Percentiles rank a stretch among this genome's conserved stretches.
phyloP scores from a whole-genome alignment of 164 flowering plant genomes.

The Cinnamomum micranthum region DNA sequence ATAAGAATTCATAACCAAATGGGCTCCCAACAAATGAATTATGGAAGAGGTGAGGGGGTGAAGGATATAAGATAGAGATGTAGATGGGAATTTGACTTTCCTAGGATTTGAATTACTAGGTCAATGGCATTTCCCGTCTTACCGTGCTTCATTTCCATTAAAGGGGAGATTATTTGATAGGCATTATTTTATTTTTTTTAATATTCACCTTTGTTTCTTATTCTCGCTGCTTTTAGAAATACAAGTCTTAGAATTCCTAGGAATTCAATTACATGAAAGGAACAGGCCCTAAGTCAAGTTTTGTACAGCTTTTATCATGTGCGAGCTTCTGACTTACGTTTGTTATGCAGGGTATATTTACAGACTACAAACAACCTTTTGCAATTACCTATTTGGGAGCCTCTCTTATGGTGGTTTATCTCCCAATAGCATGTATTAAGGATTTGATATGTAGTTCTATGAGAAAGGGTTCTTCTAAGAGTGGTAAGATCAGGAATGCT shows the following conservation, averaged over 20 bases:
- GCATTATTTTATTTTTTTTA: background rate
- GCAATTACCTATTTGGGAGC: conserved; percentile 58
- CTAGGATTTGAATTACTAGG: too few species aligned
- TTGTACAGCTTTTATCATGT: background rate
- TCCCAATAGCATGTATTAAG: conserved; percentile 48
- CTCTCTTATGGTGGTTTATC: conserved; percentile 56
- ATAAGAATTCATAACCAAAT: too few species aligned
- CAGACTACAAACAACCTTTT: conserved; percentile 57
- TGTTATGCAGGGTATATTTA: conserved; percentile 49
- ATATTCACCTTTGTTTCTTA: background rate
- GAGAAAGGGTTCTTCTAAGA: conserved; percentile 4
- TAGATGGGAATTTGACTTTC: too few species aligned
- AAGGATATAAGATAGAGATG: too few species aligned
- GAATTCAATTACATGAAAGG: too few species aligned
- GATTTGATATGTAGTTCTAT: conserved; percentile 34
- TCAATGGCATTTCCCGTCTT: too few species aligned
- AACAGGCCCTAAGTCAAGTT: too few species aligned
- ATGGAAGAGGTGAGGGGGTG: too few species aligned
- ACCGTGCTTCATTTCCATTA: too few species aligned
- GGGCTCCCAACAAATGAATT: too few species aligned
- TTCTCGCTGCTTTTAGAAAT: background rate
- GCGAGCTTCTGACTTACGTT: conserved; percentile 3
- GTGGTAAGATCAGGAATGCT: background rate
- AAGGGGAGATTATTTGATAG: background rate
- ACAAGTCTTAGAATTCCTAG: background rate